These are phyloP conservation scores for Aspergillus olivimuriae DNA, from an alignment of 495 filamentous ascomycete genomes.

Conservation along the genomic window DNA sequence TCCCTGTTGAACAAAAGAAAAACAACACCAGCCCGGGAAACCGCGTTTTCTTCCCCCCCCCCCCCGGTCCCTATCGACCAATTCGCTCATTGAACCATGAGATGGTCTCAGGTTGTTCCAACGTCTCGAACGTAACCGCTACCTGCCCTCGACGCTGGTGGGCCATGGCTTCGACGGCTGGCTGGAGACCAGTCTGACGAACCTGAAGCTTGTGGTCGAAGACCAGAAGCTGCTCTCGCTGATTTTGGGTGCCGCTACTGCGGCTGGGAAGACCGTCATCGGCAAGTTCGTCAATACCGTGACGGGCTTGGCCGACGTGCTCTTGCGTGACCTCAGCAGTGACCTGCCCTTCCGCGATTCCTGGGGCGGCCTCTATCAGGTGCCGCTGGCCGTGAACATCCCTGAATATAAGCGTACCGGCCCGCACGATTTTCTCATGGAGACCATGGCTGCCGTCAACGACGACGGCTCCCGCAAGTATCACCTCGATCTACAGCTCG, in stretches of 20 bases:
- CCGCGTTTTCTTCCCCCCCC: too few species aligned
- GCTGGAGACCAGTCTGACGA: conserved; percentile 45
- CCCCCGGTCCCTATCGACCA: too few species aligned
- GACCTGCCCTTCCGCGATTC: conserved; percentile 27
- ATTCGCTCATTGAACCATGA: too few species aligned
- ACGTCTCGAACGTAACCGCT: conserved; percentile 52
- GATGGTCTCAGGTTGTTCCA: too few species aligned
- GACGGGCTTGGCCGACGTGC: conserved; percentile 32
- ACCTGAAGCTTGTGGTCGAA: conserved; percentile 38
- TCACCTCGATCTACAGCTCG: conserved; percentile 49
- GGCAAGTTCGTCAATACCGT: conserved; percentile 35
- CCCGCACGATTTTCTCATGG: conserved; percentile 45
- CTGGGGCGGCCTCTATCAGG: conserved; percentile 39
- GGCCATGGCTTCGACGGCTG: conserved; percentile 55
- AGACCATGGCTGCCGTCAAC: conserved; percentile 43
- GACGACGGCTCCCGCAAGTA: conserved; percentile 49
- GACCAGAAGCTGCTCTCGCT: conserved; percentile 47
- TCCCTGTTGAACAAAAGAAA: too few species aligned
- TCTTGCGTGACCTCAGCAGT: conserved; percentile 48
- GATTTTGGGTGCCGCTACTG: conserved; percentile 43
- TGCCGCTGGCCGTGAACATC: conserved; percentile 42
- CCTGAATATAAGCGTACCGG: conserved; percentile 44
- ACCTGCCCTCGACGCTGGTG: conserved; percentile 31
- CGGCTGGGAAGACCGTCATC: conserved; percentile 27
- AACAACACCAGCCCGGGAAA: too few species aligned